Percentiles rank a stretch among this genome's conserved stretches.
Evolutionary conservation across 345 rosid species (phyloP).

Genomic region (Rhizophora apiculata): DNA sequence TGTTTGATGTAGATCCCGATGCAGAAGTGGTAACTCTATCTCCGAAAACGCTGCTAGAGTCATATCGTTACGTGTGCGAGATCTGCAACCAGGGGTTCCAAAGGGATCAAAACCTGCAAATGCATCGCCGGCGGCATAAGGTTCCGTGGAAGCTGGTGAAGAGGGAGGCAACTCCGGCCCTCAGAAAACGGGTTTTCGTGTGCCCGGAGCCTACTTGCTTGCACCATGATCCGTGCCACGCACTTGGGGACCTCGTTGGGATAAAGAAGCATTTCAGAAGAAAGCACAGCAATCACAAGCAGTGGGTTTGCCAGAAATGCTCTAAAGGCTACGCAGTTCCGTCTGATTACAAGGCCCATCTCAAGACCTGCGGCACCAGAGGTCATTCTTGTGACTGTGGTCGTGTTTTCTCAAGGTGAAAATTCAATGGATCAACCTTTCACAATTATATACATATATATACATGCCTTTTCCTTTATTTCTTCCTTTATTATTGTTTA

Average conservation of each 20-base stretch:
- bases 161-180: constrained; percentile 59
- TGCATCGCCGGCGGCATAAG: constrained; percentile 93
- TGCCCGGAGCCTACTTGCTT: constrained; percentile 93
- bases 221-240: constrained; percentile 93
- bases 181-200: constrained; percentile 75
- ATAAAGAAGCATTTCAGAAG: constrained; percentile 89
- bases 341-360: constrained; percentile 95
- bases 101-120: constrained; percentile 95
- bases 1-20: constrained; percentile 69
- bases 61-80: constrained; percentile 92
- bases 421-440: background rate
- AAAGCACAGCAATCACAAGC: constrained; percentile 82
- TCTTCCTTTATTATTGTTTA: too few species aligned
- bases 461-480: background rate
- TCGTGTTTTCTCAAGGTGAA: constrained; percentile 89
- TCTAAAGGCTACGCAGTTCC: constrained; percentile 93
- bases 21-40: constrained; percentile 88
- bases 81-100: constrained; percentile 98
- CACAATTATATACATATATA: background rate
- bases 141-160: constrained; percentile 97
- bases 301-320: constrained; percentile 92
- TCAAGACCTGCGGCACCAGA: constrained; percentile 92
- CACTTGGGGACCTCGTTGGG: constrained; percentile 96
- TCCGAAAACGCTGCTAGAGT: constrained; percentile 82
- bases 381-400: constrained; percentile 99